Evolutionary conservation across 2,329 filamentous ascomycete genomes (phyloP).

Genomic region (Sclerotinia nivalis): DNA sequence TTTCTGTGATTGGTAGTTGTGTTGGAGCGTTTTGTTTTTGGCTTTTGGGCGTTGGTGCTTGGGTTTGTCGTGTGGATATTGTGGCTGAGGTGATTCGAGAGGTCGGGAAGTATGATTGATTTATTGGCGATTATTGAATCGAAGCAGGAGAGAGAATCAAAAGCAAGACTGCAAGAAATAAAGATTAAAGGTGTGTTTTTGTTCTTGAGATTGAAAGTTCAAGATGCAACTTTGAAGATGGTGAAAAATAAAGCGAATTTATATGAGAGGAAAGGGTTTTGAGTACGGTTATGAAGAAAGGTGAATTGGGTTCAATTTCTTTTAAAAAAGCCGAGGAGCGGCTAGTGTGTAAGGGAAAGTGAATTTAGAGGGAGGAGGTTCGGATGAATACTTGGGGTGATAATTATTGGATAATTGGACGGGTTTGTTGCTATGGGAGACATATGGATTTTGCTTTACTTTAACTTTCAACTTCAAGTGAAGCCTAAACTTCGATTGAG

Average conservation of each 20-base stretch:
- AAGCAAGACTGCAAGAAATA: not conserved
- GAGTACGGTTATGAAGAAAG: not conserved
- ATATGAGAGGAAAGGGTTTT: not conserved
- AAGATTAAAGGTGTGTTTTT: not conserved
- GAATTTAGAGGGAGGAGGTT: not conserved
- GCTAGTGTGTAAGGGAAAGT: not conserved
- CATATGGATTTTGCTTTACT: not conserved
- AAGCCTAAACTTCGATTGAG: not conserved
- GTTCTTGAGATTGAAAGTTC: not conserved
- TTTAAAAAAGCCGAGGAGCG: not conserved
- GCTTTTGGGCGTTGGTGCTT: not conserved
- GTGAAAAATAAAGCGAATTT: not conserved
- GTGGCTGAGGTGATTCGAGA: not conserved
- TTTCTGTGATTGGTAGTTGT: not conserved
- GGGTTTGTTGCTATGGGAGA: not conserved
- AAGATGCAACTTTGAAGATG: fast-evolving
- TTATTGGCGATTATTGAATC: not conserved
- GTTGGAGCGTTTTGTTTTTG: not conserved
- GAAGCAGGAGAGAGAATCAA: too few relatives aligned
- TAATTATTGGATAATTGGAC: not conserved
- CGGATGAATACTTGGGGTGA: not conserved
- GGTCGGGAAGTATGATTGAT: not conserved
- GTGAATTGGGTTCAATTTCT: not conserved
- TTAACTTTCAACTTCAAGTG: not conserved
- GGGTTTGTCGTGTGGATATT: not conserved